Conservation (phyloP, 768 basidiomycete genomes). For the Naganishia vaughanmartiniae region DNA sequence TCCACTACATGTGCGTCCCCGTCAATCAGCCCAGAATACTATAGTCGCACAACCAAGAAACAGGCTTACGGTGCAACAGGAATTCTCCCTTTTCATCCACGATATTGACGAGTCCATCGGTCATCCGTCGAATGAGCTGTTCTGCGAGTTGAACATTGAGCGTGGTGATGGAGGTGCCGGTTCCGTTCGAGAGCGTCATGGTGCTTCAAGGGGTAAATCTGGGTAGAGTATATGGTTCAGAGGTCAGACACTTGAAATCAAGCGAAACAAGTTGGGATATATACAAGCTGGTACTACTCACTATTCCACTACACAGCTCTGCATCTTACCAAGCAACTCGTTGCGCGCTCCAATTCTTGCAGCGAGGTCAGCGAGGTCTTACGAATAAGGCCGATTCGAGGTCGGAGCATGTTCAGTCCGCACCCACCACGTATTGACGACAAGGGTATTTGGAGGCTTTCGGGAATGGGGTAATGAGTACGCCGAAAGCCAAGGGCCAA, state of each 20-base stretch:
- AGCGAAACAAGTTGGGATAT: not conserved
- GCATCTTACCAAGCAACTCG: not conserved
- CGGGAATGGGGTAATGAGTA: not conserved
- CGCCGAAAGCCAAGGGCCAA: too few species aligned
- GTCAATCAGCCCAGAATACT: not conserved
- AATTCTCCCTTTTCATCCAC: constrained; percentile 60
- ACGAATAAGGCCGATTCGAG: too few species aligned
- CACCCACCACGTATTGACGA: not conserved
- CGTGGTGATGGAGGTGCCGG: not conserved
- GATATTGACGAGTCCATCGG: constrained; percentile 56
- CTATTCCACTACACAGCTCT: not conserved
- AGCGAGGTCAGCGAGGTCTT: too few species aligned
- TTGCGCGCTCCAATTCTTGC: too few species aligned
- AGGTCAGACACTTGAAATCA: not conserved
- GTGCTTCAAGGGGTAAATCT: not conserved
- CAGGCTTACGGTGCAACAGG: constrained; percentile 52
- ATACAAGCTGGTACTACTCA: not conserved
- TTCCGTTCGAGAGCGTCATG: not conserved
- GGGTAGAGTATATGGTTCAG: not conserved
- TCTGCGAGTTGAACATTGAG: constrained; percentile 38
- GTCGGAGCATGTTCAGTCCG: constrained; percentile 2
- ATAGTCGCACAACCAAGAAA: not conserved
- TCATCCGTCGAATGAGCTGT: constrained; percentile 43
- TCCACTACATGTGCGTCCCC: constrained; percentile 42
- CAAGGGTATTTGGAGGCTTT: not conserved